Evolutionary conservation across 345 rosid genomes (phyloP), one percentile per base, ranked within the genome.

Genomic region (Citrus unshiu): DNA sequence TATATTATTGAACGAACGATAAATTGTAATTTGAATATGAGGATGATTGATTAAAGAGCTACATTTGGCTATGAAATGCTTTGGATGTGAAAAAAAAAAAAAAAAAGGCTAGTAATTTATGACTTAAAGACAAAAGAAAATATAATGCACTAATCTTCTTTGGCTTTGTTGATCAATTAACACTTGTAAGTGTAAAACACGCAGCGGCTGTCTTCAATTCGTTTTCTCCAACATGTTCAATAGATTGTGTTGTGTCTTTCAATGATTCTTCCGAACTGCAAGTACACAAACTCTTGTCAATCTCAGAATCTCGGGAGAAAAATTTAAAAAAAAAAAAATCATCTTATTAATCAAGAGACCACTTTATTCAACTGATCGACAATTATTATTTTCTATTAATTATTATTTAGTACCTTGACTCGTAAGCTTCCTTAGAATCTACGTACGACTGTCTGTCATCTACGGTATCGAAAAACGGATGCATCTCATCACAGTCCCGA

Each of bases 201-300:
- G 93, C 93, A 32, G 98, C 95, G 4, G 97, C 99, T 79, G 80
- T 93, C 89, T 90, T 95, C 88, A 91, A 66, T 79, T 93, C 98
- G 7, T 90, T 91, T 68, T 89, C 93, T 32, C 87, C 93, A 27
- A 82, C 90, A 61, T 83, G 87, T 79, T 88, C 90, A 7, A 85
- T 82, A 3, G 89, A 85, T 74, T 84, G 86, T 37, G 85, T 83
- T 0, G 84, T 84, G 64, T 88, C 93, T 78, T 90, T 89, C 81
- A 92, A 35, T 4, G 91, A 86, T 77, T 86, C 92, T 79, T 89
- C 94, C 0, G 93, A 91, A 86, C 98, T 93, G 88, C 84, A 78
- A 2, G 27, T 32, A 24, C 16, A 34, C 19, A 73, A 13, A 7
- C 18, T 46, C 18, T 65, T 18, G 18, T 37, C 51, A 46, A 13